Base-by-base conservation (phyloP, 2,329 filamentous ascomycete genomes). In the Stachybotrys chartarum region DNA sequence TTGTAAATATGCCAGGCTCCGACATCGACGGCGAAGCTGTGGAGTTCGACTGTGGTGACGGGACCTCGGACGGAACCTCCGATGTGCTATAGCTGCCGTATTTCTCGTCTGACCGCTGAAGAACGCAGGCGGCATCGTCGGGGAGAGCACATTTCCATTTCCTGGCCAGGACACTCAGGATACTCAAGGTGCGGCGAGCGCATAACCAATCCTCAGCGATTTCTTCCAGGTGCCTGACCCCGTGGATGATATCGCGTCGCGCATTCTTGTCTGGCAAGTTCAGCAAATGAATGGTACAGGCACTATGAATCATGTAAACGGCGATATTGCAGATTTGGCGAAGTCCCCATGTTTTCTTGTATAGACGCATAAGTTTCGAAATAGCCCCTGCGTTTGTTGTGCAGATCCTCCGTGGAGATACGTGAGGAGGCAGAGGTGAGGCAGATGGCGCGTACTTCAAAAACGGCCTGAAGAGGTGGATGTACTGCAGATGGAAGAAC, bases 311-410 rank as follows among this genome's bases (percentile, higher is more conserved):
- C 72, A 97, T 97, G 70, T 99, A 99, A 1, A 97, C 91, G 3
- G 89, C 92, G 63, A 97, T 91, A 66, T 97, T 97, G 73, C 90
- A 96, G 39, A 99, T 96, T 68, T 97, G 93, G 5, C 91, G 85
- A 12, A 97, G 75, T 10, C 93, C 91, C 70, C 96, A 95, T 1
- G 87, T 87, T 62, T 93, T 90, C 70, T 96, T 97, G 73, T 97
- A 99, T 1, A 97, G 75, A 1, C 94, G 86, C 74, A 97, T 87
- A n/a, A 97, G 77, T 66, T 97, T 97, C 0, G 92, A 97, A 55
- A 97, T 94, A 60, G 87, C 86, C 2, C 87, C 85, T 0, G 94
- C 93, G 54, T 94, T 92, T 65, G 93, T 88, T 0, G 91, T 94
- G 72, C 93, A 97, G 54, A 96, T 84, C 61, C 92, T 91, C 17